Base-by-base conservation (phyloP, 805 yeast species). In the Sporopachydermia quercuum region DNA sequence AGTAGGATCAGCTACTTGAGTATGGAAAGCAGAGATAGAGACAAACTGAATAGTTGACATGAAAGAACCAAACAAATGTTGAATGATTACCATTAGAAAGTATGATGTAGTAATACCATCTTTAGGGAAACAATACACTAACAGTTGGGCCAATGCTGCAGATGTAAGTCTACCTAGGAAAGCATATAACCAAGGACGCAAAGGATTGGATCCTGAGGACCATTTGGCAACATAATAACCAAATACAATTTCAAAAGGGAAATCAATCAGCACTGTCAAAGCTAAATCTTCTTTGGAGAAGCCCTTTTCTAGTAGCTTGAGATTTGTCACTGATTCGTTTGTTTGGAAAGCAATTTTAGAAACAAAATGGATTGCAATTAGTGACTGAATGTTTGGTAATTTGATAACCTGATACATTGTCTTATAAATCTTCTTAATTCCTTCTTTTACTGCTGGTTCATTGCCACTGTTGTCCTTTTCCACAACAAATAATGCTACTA, bases 21-120 rank as follows among this genome's bases (percentile, higher is more conserved):
- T 89, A 60, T 89, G 96, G 66, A 91, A 91, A 0, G 97, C 94
- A 53, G 86, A 80, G 35, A 91, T 75, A 1, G 94, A 81, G 15
- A 91, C 97, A 61, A 91, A 89, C 58, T 89, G 97, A 42, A 91
- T 78, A 0, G 98, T 91, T 4, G 86, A 71, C 94, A 89, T 83
- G 58, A 91, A 87, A 5, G 94, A 81, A 14, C 93, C 83, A 27
- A 84, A 55, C 18, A 89, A 65, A 58, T 91, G 96, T 50, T 83
- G 94, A 6, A 78, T 49, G 13, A 89, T 79, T 34, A 91, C 83
- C 17, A 39, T 36, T n/a, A 76, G 39, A 48, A 89, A 79, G 52
- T 82, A 82, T 3, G 60, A 42, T 42, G 65, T 65, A n/a, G 42
- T 36, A 5, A 30, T 41, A 3, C 68, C 65, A 37, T 57, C 59